Percentiles rank a stretch among this genome's conserved stretches.
Conservation (phyloP, 2,329 filamentous ascomycete genomes). For the Cladosporium austrohemisphaericum region DNA sequence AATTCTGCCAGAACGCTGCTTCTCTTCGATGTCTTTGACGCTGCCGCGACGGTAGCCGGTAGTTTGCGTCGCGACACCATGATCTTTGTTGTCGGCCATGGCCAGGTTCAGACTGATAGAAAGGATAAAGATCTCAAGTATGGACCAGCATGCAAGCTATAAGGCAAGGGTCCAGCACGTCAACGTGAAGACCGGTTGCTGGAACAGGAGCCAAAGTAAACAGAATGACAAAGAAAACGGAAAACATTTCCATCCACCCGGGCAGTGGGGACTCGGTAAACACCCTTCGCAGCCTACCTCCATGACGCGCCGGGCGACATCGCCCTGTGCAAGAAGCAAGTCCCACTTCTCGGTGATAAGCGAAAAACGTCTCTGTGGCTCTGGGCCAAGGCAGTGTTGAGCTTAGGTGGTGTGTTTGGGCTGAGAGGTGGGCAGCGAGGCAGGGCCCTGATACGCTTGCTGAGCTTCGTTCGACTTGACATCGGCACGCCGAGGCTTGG, state of each 20-base stretch:
- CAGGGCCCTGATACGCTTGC: background rate
- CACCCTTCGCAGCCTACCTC: too few relatives aligned
- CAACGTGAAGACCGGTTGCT: background rate
- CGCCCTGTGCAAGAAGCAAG: too few relatives aligned
- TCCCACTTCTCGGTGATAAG: too few relatives aligned
- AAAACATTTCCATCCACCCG: too few relatives aligned
- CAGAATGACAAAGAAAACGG: too few relatives aligned
- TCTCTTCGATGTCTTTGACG: conserved; percentile 10
- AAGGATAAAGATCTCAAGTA: background rate
- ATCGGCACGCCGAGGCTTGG: conserved; percentile 10
- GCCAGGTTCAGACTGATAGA: too few relatives aligned
- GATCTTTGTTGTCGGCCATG: conserved; percentile 12
- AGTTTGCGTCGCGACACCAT: conserved; percentile 9
- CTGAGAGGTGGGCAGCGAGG: background rate
- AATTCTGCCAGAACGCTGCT: conserved; percentile 3
- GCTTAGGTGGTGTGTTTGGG: background rate
- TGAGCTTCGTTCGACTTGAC: conserved; percentile 2
- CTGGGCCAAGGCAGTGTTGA: background rate
- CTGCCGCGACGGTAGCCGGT: conserved; percentile 8
- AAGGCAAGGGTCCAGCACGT: background rate
- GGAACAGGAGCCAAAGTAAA: too few relatives aligned
- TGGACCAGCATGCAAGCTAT: background rate
- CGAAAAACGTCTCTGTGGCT: background rate
- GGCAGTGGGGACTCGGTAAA: too few relatives aligned
- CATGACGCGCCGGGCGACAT: too few relatives aligned